These are phyloP conservation scores for Nemania abortiva DNA, from an alignment of 2,329 filamentous ascomycete genomes.

Conservation along the genomic window DNA sequence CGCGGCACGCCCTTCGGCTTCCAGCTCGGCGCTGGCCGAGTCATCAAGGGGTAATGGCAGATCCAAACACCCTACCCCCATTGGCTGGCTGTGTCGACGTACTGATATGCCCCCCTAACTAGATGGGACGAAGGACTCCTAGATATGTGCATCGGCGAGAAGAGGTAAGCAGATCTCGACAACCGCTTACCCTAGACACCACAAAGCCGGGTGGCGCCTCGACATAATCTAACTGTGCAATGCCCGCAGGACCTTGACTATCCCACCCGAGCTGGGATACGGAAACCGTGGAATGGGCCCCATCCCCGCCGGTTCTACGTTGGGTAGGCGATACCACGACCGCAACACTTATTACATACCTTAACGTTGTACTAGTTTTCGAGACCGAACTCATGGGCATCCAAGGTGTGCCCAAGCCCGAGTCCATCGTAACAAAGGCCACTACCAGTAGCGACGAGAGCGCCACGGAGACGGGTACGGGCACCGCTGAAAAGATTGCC, in stretches of 20 bases:
- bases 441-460: conserved; percentile 47
- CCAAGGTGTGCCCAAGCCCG: conserved; percentile 72
- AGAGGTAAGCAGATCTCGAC: conserved; percentile 63
- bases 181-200: background rate
- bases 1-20: conserved; percentile 82
- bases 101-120: conserved; percentile 3
- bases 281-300: conserved; percentile 81
- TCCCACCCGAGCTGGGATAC: conserved; percentile 89
- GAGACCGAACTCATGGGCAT: conserved; percentile 92
- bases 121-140: conserved; percentile 92
- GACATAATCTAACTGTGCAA: conserved; percentile 37
- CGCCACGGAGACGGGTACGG: conserved; percentile 47
- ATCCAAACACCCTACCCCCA: background rate
- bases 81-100: conserved; percentile 2
- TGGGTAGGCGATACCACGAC: conserved; percentile 65
- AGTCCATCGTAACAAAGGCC: conserved; percentile 59
- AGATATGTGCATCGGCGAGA: conserved; percentile 97
- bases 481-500: conserved; percentile 58
- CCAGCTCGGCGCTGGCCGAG: conserved; percentile 80
- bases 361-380: conserved; percentile 70
- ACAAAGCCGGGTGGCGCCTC: conserved; percentile 14
- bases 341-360: background rate
- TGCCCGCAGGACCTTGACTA: conserved; percentile 76
- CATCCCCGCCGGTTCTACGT: conserved; percentile 83
- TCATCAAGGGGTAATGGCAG: conserved; percentile 80